Conservation (phyloP, 306 rosid species). For the Biancaea sappan region DNA sequence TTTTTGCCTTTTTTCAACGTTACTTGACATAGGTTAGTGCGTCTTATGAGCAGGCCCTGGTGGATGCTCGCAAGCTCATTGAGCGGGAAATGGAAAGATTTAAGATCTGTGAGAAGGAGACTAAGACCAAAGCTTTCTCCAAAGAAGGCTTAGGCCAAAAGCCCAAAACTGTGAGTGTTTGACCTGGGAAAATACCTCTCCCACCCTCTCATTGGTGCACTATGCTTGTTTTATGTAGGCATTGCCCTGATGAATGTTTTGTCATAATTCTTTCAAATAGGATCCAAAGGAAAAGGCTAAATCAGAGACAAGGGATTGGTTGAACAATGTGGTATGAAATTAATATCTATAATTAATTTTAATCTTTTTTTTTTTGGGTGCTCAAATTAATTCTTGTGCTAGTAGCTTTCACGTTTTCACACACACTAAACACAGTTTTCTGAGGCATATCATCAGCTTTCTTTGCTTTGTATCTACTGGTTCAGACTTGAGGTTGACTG, state of each 20-base stretch:
- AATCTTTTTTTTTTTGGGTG: constrained; percentile 24
- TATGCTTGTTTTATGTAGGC: not conserved
- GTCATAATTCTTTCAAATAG: constrained; percentile 47
- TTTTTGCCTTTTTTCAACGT: constrained; percentile 40
- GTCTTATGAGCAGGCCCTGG: constrained; percentile 93
- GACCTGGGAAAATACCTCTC: not conserved
- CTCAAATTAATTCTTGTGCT: constrained; percentile 18
- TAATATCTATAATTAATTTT: constrained; percentile 24
- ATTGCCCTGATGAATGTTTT: constrained; percentile 30
- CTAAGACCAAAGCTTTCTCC: constrained; percentile 95
- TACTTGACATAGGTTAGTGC: constrained; percentile 86
- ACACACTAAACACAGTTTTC: constrained; percentile 13
- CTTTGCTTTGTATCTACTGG: constrained; percentile 12
- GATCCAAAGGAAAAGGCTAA: constrained; percentile 98
- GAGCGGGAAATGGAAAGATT: constrained; percentile 99
- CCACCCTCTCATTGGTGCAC: not conserved
- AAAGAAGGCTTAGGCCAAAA: constrained; percentile 98
- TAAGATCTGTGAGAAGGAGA: constrained; percentile 96
- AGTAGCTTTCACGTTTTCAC: constrained; percentile 8
- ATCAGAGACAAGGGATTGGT: constrained; percentile 97
- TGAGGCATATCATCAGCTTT: constrained; percentile 17
- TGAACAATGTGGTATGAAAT: constrained; percentile 87
- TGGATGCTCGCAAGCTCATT: constrained; percentile 93
- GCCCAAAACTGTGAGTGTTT: constrained; percentile 86
- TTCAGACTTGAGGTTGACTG: constrained; percentile 27